Evolutionary conservation across 192 early-diverging fungal genomes (phyloP).

Genomic region (Umbelopsis sp.): DNA sequence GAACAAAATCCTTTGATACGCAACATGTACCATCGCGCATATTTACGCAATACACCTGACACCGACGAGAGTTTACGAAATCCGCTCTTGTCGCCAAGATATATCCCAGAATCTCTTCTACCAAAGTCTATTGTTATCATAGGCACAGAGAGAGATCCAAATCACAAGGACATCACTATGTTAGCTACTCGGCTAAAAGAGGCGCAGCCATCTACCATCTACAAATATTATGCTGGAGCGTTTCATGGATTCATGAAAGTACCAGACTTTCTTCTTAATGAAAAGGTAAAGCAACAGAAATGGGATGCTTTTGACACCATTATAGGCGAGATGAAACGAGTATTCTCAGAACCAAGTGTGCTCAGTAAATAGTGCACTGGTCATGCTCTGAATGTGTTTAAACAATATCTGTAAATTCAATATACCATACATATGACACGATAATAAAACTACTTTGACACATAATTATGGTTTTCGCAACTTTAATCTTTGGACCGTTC

Average conservation of each 20-base stretch:
- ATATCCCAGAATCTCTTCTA: background rate
- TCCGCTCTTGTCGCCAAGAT: background rate
- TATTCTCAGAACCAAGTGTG: background rate
- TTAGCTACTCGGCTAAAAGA: background rate
- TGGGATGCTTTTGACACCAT: conserved; percentile 6
- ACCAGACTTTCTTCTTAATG: background rate
- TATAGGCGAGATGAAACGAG: background rate
- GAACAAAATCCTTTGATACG: conserved; percentile 7
- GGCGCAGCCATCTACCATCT: background rate
- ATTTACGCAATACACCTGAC: background rate
- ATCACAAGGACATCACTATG: background rate
- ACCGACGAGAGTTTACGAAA: background rate
- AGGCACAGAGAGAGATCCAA: background rate
- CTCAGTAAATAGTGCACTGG: too few species aligned
- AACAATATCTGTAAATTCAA: too few species aligned
- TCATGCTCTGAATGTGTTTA: too few species aligned
- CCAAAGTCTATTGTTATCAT: conserved; percentile 2
- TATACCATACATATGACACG: too few species aligned
- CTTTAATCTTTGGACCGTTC: too few species aligned
- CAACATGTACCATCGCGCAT: background rate
- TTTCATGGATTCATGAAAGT: conserved; percentile 11
- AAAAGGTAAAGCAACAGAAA: background rate
- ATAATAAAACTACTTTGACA: too few species aligned
- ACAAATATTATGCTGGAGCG: background rate
- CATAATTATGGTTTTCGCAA: too few species aligned